Percentiles rank a stretch among this genome's conserved stretches.
Conservation (phyloP, 2,329 filamentous ascomycete genomes). For the Cercospora zeae-maydis region DNA sequence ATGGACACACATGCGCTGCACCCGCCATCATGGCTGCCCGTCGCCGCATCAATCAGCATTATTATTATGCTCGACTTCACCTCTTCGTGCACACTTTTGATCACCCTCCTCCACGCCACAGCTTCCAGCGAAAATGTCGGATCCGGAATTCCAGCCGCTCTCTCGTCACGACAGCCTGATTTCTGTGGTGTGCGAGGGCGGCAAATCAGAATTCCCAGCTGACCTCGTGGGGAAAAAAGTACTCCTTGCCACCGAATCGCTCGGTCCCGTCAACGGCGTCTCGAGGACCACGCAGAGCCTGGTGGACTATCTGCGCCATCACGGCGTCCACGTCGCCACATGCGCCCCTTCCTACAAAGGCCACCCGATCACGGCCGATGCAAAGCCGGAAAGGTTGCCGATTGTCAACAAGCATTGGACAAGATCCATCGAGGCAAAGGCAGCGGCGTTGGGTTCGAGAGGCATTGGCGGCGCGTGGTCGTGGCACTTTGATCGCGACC, state of each 20-base stretch:
- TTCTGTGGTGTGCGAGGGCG: not conserved
- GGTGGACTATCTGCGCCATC: conserved; percentile 61
- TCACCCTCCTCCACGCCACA: not conserved
- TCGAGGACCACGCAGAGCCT: conserved; percentile 67
- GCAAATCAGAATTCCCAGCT: conserved; percentile 38
- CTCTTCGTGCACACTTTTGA: no score
- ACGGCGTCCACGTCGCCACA: conserved; percentile 63
- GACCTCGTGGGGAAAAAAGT: conserved; percentile 59
- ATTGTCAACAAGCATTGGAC: conserved; percentile 37
- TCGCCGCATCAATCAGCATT: no score
- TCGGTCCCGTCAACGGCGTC: conserved; percentile 70
- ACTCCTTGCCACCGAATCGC: conserved; percentile 66
- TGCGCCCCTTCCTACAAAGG: conserved; percentile 60
- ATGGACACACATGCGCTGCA: conserved; percentile 11
- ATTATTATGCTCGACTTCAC: no score
- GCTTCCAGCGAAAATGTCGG: not conserved
- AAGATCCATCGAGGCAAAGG: conserved; percentile 34
- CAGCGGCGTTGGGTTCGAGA: conserved; percentile 32
- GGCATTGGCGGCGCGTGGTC: conserved; percentile 36
- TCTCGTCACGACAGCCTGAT: conserved; percentile 12
- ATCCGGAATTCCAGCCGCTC: not conserved
- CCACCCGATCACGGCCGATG: conserved; percentile 45
- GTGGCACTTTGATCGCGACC: conserved; percentile 33
- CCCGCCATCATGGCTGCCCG: no score
- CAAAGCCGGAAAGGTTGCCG: conserved; percentile 29